Conservation (phyloP, 306 rosid species). For the Malus orientalis region DNA sequence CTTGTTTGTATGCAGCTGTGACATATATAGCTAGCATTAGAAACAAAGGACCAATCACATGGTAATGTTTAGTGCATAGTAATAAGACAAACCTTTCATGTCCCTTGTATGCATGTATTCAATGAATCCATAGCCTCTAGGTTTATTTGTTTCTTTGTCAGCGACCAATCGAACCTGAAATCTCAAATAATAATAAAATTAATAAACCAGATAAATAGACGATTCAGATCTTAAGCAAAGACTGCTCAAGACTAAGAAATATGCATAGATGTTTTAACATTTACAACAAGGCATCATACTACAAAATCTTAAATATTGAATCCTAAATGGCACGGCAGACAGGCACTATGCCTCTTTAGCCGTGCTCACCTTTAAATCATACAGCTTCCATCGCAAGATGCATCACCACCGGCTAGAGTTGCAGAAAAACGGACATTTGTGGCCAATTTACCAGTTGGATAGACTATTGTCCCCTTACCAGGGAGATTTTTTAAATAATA, state of each 20-base stretch:
- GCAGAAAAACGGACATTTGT: slow-evolving; percentile 76
- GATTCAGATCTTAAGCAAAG: slow-evolving; percentile 15
- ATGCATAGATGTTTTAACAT: background rate
- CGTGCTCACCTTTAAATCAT: slow-evolving; percentile 99
- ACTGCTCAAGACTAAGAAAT: background rate
- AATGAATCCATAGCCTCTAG: slow-evolving; percentile 88
- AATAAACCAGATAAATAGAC: slow-evolving; percentile 8
- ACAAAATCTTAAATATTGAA: slow-evolving; percentile 22
- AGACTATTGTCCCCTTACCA: slow-evolving; percentile 94
- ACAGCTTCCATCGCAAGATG: slow-evolving; percentile 88
- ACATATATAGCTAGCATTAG: slow-evolving; percentile 3
- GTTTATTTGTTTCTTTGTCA: slow-evolving; percentile 68
- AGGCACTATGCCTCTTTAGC: slow-evolving; percentile 99
- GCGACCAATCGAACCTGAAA: slow-evolving; percentile 77
- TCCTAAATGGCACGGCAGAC: slow-evolving; percentile 99
- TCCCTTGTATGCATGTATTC: slow-evolving; percentile 93
- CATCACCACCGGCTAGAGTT: slow-evolving; percentile 98
- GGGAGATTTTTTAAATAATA: slow-evolving; percentile 50
- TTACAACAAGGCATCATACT: slow-evolving; percentile 7
- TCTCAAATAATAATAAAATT: slow-evolving; percentile 4
- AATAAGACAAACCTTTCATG: slow-evolving; percentile 72
- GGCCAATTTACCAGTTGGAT: slow-evolving; percentile 81
- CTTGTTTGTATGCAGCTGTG: slow-evolving; percentile 99
- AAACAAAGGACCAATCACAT: background rate
- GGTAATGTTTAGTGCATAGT: background rate